phyloP scores from a whole-genome alignment of 345 rosid species.

The Sisymbrium altissimum region DNA sequence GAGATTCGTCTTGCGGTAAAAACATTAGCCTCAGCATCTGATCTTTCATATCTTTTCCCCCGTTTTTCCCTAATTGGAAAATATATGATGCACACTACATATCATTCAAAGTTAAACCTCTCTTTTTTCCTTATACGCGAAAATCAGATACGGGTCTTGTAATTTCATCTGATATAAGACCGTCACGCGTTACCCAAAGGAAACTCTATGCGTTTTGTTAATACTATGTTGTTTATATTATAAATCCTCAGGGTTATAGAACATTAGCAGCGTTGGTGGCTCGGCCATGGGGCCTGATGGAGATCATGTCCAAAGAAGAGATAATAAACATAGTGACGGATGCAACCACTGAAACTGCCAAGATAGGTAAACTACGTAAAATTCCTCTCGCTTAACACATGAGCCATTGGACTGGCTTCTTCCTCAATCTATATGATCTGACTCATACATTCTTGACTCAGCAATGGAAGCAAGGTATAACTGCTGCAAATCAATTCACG shows the following conservation, averaged over 20 bases:
- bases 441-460: constrained; percentile 27
- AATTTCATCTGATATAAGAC: not conserved
- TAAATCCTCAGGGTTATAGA: constrained; percentile 68
- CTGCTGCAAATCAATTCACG: constrained; percentile 72
- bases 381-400: not conserved
- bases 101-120: not conserved
- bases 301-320: constrained; percentile 74
- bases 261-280: constrained; percentile 65
- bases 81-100: not conserved
- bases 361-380: constrained; percentile 53
- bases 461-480: constrained; percentile 79
- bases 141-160: not conserved
- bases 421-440: not conserved
- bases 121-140: not conserved
- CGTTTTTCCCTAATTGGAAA: constrained; percentile 1
- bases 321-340: constrained; percentile 60
- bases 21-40: constrained; percentile 13
- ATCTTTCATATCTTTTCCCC: not conserved
- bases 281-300: constrained; percentile 84
- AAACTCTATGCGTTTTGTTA: not conserved
- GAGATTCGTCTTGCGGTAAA: constrained; percentile 74
- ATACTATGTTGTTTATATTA: constrained; percentile 7
- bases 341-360: constrained; percentile 61
- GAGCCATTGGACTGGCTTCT: not conserved
- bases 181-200: not conserved